Evolutionary conservation across 371 early-diverging fungal species (phyloP).

Genomic region (Mucor sp.): DNA sequence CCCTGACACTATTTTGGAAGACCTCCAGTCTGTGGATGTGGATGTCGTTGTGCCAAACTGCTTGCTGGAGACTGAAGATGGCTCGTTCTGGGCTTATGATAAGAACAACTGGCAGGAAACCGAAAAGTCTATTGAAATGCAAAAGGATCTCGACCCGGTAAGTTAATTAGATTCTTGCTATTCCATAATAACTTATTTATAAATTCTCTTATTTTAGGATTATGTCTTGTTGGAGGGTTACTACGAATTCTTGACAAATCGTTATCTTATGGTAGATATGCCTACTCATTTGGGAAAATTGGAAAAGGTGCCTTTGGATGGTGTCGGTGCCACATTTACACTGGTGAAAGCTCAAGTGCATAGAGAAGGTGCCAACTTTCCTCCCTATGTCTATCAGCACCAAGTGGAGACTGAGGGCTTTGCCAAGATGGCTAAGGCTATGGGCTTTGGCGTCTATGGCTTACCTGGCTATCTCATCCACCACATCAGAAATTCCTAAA

Average conservation of each 20-base stretch:
- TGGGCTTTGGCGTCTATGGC: conserved; percentile 48
- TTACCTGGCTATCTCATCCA: conserved; percentile 44
- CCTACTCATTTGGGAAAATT: conserved; percentile 32
- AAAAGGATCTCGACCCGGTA: conserved; percentile 45
- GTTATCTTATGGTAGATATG: conserved; percentile 46
- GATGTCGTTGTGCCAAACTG: conserved; percentile 65
- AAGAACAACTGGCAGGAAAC: conserved; percentile 75
- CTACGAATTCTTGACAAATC: conserved; percentile 38
- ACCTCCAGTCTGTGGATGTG: conserved; percentile 52
- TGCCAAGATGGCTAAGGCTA: conserved; percentile 69
- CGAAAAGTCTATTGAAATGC: conserved; percentile 49
- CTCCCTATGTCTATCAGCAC: conserved; percentile 60
- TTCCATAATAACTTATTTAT: not conserved
- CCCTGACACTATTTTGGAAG: conserved; percentile 52
- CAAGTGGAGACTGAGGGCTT: conserved; percentile 78
- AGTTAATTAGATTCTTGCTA: not conserved
- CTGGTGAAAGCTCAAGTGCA: conserved; percentile 68
- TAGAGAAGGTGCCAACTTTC: conserved; percentile 67
- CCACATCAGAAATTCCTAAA: conserved; percentile 28
- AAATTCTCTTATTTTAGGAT: conserved; percentile 19
- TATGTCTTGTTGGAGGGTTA: conserved; percentile 43
- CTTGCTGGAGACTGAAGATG: conserved; percentile 44
- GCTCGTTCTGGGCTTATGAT: conserved; percentile 58
- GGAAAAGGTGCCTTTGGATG: conserved; percentile 24
- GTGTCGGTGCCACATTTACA: conserved; percentile 43